Evolutionary conservation across 1,284 basidiomycete species (phyloP).

Genomic region (Fomitopsis betulina): DNA sequence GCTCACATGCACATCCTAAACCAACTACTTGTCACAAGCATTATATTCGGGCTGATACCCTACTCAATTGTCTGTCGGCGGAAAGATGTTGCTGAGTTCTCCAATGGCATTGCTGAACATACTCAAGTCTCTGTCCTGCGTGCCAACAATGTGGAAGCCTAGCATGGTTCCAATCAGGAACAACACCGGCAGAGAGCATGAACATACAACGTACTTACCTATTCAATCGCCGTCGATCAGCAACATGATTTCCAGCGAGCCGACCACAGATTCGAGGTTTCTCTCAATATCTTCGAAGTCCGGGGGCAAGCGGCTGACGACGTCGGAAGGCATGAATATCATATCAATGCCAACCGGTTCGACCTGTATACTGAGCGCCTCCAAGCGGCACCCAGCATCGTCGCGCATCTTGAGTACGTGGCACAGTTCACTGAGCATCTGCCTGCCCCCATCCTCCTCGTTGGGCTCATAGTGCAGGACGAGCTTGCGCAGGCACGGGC

Average conservation of each 20-base stretch:
- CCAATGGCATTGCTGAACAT: too few relatives aligned
- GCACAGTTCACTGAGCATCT: not conserved
- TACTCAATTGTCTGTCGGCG: too few relatives aligned
- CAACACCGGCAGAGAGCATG: not conserved
- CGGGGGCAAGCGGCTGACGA: not conserved
- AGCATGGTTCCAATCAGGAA: too few relatives aligned
- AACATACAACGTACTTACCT: not conserved
- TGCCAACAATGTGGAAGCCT: too few relatives aligned
- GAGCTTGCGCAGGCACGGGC: not conserved
- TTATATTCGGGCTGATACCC: too few relatives aligned
- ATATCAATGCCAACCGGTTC: not conserved
- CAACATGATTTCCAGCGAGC: not conserved
- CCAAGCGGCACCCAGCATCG: not conserved
- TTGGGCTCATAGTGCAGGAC: not conserved
- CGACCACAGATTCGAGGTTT: not conserved
- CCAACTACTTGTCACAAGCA: too few relatives aligned
- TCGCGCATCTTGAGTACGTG: not conserved
- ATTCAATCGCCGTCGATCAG: not conserved
- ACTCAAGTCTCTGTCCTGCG: too few relatives aligned
- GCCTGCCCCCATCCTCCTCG: not conserved
- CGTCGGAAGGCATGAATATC: not conserved
- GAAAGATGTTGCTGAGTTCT: too few relatives aligned
- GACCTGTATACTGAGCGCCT: not conserved
- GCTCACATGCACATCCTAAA: too few relatives aligned
- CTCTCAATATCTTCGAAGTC: not conserved